Conservation (phyloP, 306 rosid species). For the Mimosa pudica region DNA sequence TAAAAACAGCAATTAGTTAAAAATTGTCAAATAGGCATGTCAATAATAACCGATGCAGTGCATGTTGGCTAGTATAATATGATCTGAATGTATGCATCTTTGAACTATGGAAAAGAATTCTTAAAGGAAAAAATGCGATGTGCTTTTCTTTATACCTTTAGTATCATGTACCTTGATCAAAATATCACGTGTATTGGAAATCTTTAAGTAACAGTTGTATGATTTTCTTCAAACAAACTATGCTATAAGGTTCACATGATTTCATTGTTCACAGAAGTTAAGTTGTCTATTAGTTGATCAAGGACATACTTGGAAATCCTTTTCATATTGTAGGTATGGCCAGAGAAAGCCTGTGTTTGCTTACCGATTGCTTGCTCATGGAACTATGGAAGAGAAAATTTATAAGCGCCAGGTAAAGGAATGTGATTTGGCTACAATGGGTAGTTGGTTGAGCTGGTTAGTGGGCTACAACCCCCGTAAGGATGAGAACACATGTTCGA, state of each 20-base stretch:
- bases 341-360: conserved; percentile 97
- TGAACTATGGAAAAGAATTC: conserved; percentile 14
- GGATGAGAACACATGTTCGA: no score
- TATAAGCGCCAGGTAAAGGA: conserved; percentile 91
- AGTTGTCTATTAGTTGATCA: conserved; percentile 15
- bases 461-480: no score
- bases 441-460: no score
- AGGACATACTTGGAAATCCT: conserved; percentile 20
- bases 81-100: neutral
- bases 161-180: neutral
- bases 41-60: no score
- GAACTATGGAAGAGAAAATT: conserved; percentile 98
- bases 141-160: neutral
- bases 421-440: conserved; percentile 32
- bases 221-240: neutral
- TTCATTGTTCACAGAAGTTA: conserved; percentile 7
- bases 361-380: conserved; percentile 93
- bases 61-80: neutral
- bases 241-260: neutral
- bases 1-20: no score
- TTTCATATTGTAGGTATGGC: conserved; percentile 71
- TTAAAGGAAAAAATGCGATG: conserved; percentile 2
- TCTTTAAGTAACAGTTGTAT: neutral
- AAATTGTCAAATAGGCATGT: no score
- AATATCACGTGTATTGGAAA: neutral